Evolutionary conservation across 345 rosid species (phyloP).

Genomic region (Hypericum androsaemum): DNA sequence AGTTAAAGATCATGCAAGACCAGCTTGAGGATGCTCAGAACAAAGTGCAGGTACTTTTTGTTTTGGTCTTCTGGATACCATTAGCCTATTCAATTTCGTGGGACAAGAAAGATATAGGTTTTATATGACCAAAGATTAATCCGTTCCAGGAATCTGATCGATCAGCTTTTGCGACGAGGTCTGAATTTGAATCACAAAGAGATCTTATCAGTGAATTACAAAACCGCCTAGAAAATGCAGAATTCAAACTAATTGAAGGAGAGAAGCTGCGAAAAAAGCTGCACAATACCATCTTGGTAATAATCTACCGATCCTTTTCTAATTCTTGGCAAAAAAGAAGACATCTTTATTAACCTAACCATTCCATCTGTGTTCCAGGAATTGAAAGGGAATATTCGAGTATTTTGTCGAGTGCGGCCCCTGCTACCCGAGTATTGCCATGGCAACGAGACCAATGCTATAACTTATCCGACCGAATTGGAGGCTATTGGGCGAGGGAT

Average conservation of each 20-base stretch:
- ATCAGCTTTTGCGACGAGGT: slow-evolving; percentile 60
- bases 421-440: slow-evolving; percentile 57
- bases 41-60: slow-evolving; percentile 49
- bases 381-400: slow-evolving; percentile 93
- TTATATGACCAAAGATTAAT: slow-evolving; percentile 6
- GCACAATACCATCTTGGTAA: slow-evolving; percentile 93
- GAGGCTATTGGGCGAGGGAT: slow-evolving; percentile 74
- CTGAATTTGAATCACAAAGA: slow-evolving; percentile 67
- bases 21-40: slow-evolving; percentile 55
- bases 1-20: slow-evolving; percentile 54
- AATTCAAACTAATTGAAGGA: slow-evolving; percentile 79
- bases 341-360: slow-evolving; percentile 10
- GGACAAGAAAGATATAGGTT: too few relatives aligned
- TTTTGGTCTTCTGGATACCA: background rate
- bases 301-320: background rate
- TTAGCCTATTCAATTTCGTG: background rate
- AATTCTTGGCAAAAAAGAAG: background rate
- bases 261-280: slow-evolving; percentile 85
- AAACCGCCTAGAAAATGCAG: slow-evolving; percentile 67
- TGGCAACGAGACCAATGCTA: slow-evolving; percentile 39
- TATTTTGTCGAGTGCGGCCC: slow-evolving; percentile 96
- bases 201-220: slow-evolving; percentile 56
- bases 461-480: slow-evolving; percentile 61
- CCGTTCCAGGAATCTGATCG: slow-evolving; percentile 54
- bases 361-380: slow-evolving; percentile 43